Conservation (phyloP, 1,284 basidiomycete genomes). For the Tylopilus orsonianus region DNA sequence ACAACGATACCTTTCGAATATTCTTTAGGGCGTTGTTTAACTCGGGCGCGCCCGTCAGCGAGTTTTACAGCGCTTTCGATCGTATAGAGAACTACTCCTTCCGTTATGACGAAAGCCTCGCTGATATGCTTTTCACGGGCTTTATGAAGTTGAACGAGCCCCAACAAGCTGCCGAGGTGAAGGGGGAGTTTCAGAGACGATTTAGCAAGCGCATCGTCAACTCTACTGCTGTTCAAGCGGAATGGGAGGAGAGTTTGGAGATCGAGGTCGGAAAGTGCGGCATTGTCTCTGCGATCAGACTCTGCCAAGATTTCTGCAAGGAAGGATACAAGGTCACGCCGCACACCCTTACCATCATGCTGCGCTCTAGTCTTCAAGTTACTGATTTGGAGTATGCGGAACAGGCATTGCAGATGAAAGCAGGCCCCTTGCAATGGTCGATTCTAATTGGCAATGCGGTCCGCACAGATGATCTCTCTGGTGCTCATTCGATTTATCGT, state of each 20-base stretch:
- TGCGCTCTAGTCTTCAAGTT: conserved; percentile 36
- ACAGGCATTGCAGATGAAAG: conserved; percentile 39
- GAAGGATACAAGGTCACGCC: conserved; percentile 38
- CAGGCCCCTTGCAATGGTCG: conserved; percentile 47
- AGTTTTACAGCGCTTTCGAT: conserved; percentile 43
- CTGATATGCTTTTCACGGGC: conserved; percentile 41
- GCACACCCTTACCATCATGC: conserved; percentile 39
- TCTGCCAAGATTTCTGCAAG: conserved; percentile 28
- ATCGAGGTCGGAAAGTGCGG: conserved; percentile 32
- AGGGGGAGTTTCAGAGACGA: conserved; percentile 37
- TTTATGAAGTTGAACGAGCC: conserved; percentile 41
- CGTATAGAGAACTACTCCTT: conserved; percentile 45
- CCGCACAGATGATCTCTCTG: conserved; percentile 34
- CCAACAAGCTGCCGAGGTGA: conserved; percentile 38
- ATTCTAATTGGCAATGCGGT: conserved; percentile 51
- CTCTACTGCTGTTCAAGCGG: conserved; percentile 25
- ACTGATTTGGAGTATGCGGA: conserved; percentile 46
- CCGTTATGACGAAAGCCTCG: conserved; percentile 43
- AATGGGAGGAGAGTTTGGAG: conserved; percentile 30
- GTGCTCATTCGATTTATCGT: conserved; percentile 50
- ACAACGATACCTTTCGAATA: conserved; percentile 46
- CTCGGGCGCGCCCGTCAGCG: conserved; percentile 35
- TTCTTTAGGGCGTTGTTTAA: conserved; percentile 45
- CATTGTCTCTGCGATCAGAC: conserved; percentile 25
- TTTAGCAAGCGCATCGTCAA: conserved; percentile 34